Base-by-base conservation (phyloP, 495 filamentous ascomycete genomes). In the Daldinia decipiens region DNA sequence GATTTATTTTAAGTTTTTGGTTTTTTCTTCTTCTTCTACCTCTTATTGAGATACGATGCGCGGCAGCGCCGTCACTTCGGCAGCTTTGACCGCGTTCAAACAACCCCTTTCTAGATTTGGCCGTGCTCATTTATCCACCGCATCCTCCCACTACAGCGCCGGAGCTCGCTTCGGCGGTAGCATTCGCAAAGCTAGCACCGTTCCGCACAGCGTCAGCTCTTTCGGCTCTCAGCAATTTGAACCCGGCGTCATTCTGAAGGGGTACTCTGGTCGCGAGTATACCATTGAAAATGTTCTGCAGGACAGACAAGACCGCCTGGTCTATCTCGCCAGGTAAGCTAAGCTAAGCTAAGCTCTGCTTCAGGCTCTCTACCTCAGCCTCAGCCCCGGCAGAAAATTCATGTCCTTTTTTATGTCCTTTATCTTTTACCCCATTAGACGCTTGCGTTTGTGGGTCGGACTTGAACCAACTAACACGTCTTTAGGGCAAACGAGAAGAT, bases 281-380 rank as follows among this genome's bases (percentile, higher is more conserved):
- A 76, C 70, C 0, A 77, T 82, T 21, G 76, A 80, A 60, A 77
- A 77, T 77, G 75, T 77, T 68, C 70, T 77, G 62, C 75, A 77
- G 70, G 75, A 77, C 68, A 71, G 75, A 68, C 75, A 75, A 65
- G 74, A 77, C 73, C 75, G 75, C 57, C 75, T 75, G 64, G 75
- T 77, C 40, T 77, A 77, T 57, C 67, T 77, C 62, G 75, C 75
- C 7, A 75, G 75, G 75, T 77, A 65, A 67, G 75, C 32, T 77
- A 65, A 67, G 21, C 21, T 24, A 24, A 24, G 75, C 32, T 15
- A 54, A 51, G 21, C 55, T 34, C 32, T 34, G 11, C 32, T 34
- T 34, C 2, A 34, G 32, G 32, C 0, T 32, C 6, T 31, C 6
- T 24, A 24, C 21, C 29, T 32, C 31, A 15, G 45, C 29, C 53